Evolutionary conservation across 2,329 filamentous ascomycete genomes (phyloP).

Genomic region (Fusarium brevicatenulatum): DNA sequence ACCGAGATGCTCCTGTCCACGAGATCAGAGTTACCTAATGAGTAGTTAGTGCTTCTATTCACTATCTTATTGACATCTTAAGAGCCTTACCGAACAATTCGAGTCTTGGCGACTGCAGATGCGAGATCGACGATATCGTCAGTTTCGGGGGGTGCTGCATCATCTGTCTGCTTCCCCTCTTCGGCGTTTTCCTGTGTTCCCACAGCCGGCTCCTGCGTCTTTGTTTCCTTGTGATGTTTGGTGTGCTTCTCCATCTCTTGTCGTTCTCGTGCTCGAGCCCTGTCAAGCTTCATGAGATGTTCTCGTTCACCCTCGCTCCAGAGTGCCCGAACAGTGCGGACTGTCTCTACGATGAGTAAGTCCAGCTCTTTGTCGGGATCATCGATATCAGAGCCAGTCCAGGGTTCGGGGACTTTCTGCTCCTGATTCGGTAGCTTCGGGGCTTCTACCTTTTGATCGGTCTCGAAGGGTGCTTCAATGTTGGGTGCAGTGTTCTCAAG

Average conservation of each 20-base stretch:
- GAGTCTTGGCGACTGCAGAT: not conserved
- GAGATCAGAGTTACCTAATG: not conserved
- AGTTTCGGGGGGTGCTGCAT: not conserved
- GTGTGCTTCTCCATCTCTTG: not conserved
- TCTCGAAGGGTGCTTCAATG: too few relatives aligned
- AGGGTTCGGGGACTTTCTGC: not conserved
- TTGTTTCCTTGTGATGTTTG: not conserved
- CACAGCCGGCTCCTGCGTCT: not conserved
- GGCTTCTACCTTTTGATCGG: not conserved
- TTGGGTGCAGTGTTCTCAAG: not conserved
- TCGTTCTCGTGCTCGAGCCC: not conserved
- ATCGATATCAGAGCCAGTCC: not conserved
- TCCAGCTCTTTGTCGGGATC: not conserved
- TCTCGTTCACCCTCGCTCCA: not conserved
- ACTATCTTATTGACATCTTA: not conserved
- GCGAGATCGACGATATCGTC: not conserved
- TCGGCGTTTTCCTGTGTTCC: not conserved
- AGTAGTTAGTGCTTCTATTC: not conserved
- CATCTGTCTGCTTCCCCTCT: not conserved
- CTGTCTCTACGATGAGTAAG: not conserved
- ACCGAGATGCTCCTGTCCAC: not conserved
- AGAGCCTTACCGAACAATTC: not conserved
- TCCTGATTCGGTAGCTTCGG: not conserved
- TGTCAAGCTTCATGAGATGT: accelerated
- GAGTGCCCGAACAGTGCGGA: too few relatives aligned